Conservation (phyloP, 371 early-diverging fungal species). For the Encephalitozoon romaleae region DNA sequence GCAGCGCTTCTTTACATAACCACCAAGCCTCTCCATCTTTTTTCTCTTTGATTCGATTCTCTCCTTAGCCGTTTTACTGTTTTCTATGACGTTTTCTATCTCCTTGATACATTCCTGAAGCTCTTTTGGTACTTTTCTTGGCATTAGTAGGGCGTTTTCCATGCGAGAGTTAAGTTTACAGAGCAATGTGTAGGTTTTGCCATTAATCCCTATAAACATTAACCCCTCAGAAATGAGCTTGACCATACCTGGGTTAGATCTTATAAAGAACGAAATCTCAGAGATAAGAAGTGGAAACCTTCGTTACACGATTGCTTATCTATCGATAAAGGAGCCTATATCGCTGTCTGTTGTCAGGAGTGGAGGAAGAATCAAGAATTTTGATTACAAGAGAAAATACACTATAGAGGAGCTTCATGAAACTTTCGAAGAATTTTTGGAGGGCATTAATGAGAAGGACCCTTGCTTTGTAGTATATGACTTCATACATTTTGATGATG, state of each 20-base stretch:
- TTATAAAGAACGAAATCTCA: conserved; percentile 5
- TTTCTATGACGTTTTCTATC: not conserved
- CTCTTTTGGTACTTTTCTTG: not conserved
- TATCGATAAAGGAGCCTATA: conserved; percentile 8
- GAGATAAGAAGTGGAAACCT: not conserved
- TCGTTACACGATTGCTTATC: conserved; percentile 2
- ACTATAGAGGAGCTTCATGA: conserved; percentile 39
- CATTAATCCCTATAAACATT: not conserved
- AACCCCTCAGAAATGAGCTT: conserved; percentile 6
- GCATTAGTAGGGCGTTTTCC: not conserved
- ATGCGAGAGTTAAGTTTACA: not conserved
- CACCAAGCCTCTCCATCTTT: not conserved
- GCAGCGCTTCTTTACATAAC: not conserved
- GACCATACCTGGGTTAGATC: conserved; percentile 13
- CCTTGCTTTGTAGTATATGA: conserved; percentile 56
- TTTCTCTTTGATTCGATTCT: not conserved
- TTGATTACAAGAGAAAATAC: conserved; percentile 15
- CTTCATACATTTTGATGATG: conserved; percentile 46
- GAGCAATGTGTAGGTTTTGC: not conserved
- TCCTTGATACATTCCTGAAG: not conserved
- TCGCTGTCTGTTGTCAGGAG: not conserved
- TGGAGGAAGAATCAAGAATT: not conserved
- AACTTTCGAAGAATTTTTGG: conserved; percentile 40
- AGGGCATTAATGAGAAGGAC: conserved; percentile 22
- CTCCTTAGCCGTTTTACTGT: not conserved